Conservation (phyloP, 2,329 filamentous ascomycete genomes). For the Aspergillus sergii region DNA sequence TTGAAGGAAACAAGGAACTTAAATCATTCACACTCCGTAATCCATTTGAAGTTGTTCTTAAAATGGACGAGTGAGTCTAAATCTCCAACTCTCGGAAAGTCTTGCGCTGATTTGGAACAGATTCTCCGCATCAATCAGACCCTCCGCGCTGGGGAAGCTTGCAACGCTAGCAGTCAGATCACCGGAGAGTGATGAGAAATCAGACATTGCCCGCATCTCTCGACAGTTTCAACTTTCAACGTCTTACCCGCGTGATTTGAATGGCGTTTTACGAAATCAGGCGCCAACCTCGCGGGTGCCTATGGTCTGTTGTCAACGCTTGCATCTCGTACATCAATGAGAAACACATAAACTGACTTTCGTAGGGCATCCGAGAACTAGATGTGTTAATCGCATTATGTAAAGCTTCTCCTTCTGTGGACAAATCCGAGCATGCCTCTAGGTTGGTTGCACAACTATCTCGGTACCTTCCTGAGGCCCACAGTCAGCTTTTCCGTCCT, state of each 20-base stretch:
- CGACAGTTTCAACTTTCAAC: slow-evolving; percentile 31
- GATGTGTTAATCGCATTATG: slow-evolving; percentile 90
- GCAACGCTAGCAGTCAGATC: slow-evolving; percentile 44
- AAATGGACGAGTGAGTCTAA: slow-evolving; percentile 37
- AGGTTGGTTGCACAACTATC: slow-evolving; percentile 77
- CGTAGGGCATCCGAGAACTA: slow-evolving; percentile 80
- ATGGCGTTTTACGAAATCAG: slow-evolving; percentile 41
- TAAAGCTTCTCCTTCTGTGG: slow-evolving; percentile 79
- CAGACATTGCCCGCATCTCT: slow-evolving; percentile 41
- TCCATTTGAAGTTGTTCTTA: background rate
- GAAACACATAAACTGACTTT: slow-evolving; percentile 23
- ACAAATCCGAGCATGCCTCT: slow-evolving; percentile 71
- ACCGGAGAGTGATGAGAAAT: slow-evolving; percentile 29
- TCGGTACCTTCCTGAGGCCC: slow-evolving; percentile 83
- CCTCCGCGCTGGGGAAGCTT: slow-evolving; percentile 48
- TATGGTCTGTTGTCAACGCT: slow-evolving; percentile 35
- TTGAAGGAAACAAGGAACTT: background rate
- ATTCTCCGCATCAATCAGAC: slow-evolving; percentile 38
- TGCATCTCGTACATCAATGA: background rate
- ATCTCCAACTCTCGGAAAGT: background rate
- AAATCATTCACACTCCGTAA: background rate
- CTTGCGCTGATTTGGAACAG: slow-evolving; percentile 25
- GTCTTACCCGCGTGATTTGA: slow-evolving; percentile 31
- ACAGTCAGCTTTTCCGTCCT: slow-evolving; percentile 73
- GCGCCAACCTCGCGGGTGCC: slow-evolving; percentile 41